Percentiles rank a stretch among this genome's conserved stretches.
Evolutionary conservation across 805 yeast species (phyloP).

Genomic region (Danielia reshetovae): DNA sequence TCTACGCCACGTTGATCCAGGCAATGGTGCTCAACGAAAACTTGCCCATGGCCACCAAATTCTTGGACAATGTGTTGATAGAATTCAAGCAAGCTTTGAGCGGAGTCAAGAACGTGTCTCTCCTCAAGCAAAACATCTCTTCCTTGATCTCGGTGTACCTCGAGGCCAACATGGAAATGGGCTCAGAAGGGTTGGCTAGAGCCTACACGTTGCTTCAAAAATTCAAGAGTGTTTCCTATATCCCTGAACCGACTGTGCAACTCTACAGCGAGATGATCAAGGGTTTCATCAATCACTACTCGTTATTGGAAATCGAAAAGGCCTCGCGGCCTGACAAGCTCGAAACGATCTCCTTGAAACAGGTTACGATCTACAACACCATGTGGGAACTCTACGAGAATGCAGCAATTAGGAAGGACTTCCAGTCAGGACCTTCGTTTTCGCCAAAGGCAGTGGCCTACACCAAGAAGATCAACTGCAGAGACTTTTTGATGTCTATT

Average conservation of each 20-base stretch:
- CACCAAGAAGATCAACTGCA: constrained; percentile 11
- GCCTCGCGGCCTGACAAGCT: background rate
- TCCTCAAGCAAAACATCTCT: constrained; percentile 23
- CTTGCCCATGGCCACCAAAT: constrained; percentile 46
- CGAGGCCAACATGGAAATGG: constrained; percentile 27
- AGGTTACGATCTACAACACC: constrained; percentile 11
- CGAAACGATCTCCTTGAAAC: constrained; percentile 9
- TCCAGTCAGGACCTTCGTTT: constrained; percentile 11
- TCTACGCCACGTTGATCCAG: constrained; percentile 50
- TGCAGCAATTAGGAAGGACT: constrained; percentile 35
- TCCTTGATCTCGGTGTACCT: constrained; percentile 43
- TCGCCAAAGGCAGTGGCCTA: background rate
- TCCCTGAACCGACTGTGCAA: constrained; percentile 33
- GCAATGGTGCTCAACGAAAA: constrained; percentile 51
- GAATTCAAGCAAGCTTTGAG: constrained; percentile 28
- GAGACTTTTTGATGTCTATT: constrained; percentile 29
- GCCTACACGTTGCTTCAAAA: constrained; percentile 24
- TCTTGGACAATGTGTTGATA: constrained; percentile 51
- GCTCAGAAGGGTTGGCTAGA: constrained; percentile 14
- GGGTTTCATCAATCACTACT: constrained; percentile 20
- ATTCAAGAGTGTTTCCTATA: constrained; percentile 26
- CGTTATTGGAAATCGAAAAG: constrained; percentile 13
- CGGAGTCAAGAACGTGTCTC: constrained; percentile 14
- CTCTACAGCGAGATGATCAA: constrained; percentile 30
- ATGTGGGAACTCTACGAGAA: constrained; percentile 33